Percentiles rank a stretch among this genome's conserved stretches.
Evolutionary conservation across 768 basidiomycete genomes (phyloP).

Genomic region (Mycena vulgaris): DNA sequence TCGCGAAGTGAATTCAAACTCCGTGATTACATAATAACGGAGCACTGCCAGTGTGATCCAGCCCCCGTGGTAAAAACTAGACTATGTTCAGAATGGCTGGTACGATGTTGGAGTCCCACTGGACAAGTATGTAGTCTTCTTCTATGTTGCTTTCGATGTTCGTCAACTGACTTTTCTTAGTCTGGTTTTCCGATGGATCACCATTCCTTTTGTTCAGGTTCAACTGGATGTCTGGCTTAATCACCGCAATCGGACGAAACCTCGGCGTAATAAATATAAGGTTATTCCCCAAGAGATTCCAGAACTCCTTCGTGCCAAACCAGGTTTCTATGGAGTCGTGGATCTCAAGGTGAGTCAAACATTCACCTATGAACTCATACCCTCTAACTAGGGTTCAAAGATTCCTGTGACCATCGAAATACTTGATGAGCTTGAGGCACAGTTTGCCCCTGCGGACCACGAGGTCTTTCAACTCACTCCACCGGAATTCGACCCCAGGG

Average conservation of each 20-base stretch:
- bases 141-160: neutral
- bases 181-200: conserved; percentile 53
- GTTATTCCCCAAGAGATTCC: conserved; percentile 57
- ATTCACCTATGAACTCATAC: neutral
- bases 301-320: conserved; percentile 44
- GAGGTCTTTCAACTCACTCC: too few species aligned
- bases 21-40: too few species aligned
- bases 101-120: conserved; percentile 47
- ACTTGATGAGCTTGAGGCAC: conserved; percentile 38
- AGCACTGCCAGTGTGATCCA: too few species aligned
- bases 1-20: too few species aligned
- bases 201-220: conserved; percentile 53
- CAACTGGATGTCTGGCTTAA: conserved; percentile 51
- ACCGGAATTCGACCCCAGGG: conserved; percentile 45
- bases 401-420: conserved; percentile 36
- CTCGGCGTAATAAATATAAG: conserved; percentile 48
- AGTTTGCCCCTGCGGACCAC: conserved; percentile 44
- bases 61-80: too few species aligned
- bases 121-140: conserved; percentile 40
- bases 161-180: conserved; percentile 21
- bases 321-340: conserved; percentile 43
- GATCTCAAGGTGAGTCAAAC: conserved; percentile 52
- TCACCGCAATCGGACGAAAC: conserved; percentile 41
- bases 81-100: conserved; percentile 45
- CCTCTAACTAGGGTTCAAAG: conserved; percentile 31